A percentile compares a stretch with the other conserved stretches of the same genome.
These are phyloP conservation scores for Botrytis squamosa DNA, from an alignment of 2,329 filamentous ascomycete genomes.

Conservation along the genomic window DNA sequence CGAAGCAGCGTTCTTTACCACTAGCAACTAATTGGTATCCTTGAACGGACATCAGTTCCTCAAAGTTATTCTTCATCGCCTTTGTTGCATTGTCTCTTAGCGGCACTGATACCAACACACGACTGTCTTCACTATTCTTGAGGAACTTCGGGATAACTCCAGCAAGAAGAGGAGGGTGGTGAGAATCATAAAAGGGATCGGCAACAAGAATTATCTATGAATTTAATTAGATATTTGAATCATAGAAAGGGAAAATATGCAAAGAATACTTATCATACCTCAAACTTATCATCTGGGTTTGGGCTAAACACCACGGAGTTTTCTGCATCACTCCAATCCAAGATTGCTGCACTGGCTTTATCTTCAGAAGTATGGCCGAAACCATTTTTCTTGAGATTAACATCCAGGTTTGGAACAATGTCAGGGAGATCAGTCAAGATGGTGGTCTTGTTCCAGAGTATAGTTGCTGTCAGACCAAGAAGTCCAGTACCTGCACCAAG, in stretches of 20 bases:
- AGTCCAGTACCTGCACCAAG: conserved; percentile 88
- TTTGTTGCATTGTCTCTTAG: conserved; percentile 66
- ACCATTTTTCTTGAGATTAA: conserved; percentile 66
- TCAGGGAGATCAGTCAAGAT: conserved; percentile 77
- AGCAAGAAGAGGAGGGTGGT: conserved; percentile 74
- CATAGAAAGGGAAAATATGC: conserved; percentile 9
- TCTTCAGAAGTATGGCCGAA: conserved; percentile 57
- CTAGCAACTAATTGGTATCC: conserved; percentile 4
- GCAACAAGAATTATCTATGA: conserved; percentile 73
- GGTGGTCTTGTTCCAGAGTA: conserved; percentile 64
- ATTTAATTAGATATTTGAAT: not conserved
- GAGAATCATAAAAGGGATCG: conserved; percentile 82
- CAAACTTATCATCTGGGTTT: conserved; percentile 49
- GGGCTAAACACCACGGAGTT: conserved; percentile 32
- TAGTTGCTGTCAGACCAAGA: conserved; percentile 82
- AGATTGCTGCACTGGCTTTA: conserved; percentile 57
- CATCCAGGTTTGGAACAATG: conserved; percentile 79
- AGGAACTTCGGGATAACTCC: conserved; percentile 70
- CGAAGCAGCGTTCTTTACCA: conserved; percentile 15
- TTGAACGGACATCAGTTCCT: conserved; percentile 1
- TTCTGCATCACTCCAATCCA: conserved; percentile 54
- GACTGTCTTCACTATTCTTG: conserved; percentile 50
- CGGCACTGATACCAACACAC: conserved; percentile 78
- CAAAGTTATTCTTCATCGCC: conserved; percentile 13
- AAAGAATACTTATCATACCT: conserved; percentile 23